phyloP scores from a whole-genome alignment of 192 early-diverging fungal genomes.

The Backusella australiensis region DNA sequence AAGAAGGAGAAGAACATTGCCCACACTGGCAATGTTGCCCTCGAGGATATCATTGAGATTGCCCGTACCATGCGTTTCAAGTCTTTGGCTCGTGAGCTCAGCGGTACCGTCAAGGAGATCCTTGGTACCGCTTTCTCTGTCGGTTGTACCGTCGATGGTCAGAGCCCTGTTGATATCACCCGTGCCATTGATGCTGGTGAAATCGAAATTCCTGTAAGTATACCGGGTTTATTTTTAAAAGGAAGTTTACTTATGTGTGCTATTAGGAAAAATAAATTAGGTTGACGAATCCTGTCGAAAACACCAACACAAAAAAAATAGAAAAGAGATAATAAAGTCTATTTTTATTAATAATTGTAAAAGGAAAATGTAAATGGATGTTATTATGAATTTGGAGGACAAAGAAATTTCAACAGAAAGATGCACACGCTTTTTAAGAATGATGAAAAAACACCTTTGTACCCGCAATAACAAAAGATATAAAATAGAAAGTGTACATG shows the following conservation, averaged over 20 bases:
- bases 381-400: too few species aligned
- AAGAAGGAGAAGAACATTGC: constrained; percentile 99
- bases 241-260: not conserved
- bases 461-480: not conserved
- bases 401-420: too few species aligned
- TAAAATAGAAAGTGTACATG: not conserved
- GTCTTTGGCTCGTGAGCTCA: constrained; percentile 64
- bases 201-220: constrained; percentile 61
- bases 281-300: not conserved
- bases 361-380: not conserved
- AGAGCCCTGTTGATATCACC: constrained; percentile 85
- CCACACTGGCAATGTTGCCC: constrained; percentile 89
- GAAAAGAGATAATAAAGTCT: not conserved
- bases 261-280: constrained; percentile 1
- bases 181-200: constrained; percentile 86
- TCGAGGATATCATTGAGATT: too few species aligned
- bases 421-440: not conserved
- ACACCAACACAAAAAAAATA: not conserved
- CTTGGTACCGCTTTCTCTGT: constrained; percentile 92
- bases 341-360: not conserved
- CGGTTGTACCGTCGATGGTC: constrained; percentile 98
- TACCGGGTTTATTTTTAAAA: too few species aligned
- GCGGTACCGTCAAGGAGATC: constrained; percentile 95
- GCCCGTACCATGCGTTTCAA: too few species aligned
- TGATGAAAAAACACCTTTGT: not conserved